Evolutionary conservation across 176 grass and related monocot genomes (phyloP), one percentile per base, ranked within the genome.

Genomic region (Elaeis guineensis): DNA sequence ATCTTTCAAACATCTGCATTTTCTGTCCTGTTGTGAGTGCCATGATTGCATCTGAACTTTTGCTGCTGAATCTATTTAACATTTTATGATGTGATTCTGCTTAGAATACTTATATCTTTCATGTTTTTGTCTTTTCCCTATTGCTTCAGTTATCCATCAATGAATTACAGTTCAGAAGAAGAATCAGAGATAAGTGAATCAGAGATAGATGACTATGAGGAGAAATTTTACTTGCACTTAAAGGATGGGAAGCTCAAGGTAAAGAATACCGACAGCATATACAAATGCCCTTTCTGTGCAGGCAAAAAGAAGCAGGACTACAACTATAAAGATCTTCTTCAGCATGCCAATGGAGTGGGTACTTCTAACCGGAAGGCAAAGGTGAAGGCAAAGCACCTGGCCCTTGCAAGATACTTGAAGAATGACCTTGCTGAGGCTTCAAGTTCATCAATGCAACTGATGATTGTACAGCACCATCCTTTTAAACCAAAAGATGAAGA

Each of bases 251-350:
- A 71, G 55, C 5, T 60, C 3, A 87, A 75, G 68, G 80, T 90
- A 39, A 71, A 71, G 62, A 62, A 61, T 59, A 77, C 66, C 5
- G 69, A 82, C n/a, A 71, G 2, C 14, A 57, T 23, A 35, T 87
- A 76, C 61, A 66, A 63, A 30, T 95, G 90, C 44, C 90, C 86
- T 3, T 90, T 95, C 56, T 95, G 90, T 64, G 52, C 2, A 0
- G 83, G 86, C 9, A 95, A 82, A 78, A 95, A 69, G 77, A 95
- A 84, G 64, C 77, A 75, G 58, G 68, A 76, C 17, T 95, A 90
- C 69, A 69, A 30, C 25, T 58, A 55, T 0, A 90, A 90, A 51
- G 83, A 90, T 25, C 77, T 90, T 21, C 75, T 87, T 56, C 83
- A 95, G 75, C 90, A 95, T 58, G 80, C 86, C 49, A 71, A 64